phyloP scores from a whole-genome alignment of 495 filamentous ascomycete species.

The Aspergillus mulundensis region DNA sequence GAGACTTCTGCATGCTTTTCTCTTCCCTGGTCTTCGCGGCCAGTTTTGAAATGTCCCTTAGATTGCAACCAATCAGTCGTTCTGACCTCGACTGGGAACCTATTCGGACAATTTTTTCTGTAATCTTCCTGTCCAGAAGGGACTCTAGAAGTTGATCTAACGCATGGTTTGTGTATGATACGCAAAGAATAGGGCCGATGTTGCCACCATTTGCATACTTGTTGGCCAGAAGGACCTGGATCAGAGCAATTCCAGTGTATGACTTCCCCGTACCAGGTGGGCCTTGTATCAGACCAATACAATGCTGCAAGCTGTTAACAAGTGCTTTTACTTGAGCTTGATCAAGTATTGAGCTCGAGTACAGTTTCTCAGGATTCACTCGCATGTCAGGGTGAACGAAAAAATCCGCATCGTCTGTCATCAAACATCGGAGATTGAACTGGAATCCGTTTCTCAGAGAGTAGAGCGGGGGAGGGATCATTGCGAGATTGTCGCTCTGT shows the following conservation, averaged over 20 bases:
- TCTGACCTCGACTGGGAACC: slow-evolving; percentile 64
- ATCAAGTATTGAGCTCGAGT: slow-evolving; percentile 48
- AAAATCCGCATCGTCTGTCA: slow-evolving; percentile 26
- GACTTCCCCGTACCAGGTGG: slow-evolving; percentile 80
- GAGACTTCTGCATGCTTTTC: slow-evolving; percentile 19
- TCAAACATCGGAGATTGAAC: slow-evolving; percentile 50
- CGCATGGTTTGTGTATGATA: slow-evolving; percentile 70
- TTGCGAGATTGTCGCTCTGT: not conserved
- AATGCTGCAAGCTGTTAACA: slow-evolving; percentile 49
- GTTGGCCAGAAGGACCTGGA: slow-evolving; percentile 61
- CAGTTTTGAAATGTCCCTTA: slow-evolving; percentile 33
- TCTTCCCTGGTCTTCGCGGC: slow-evolving; percentile 38
- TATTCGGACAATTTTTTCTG: slow-evolving; percentile 57
- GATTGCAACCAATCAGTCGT: slow-evolving; percentile 31
- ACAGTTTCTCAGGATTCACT: slow-evolving; percentile 38
- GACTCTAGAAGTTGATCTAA: slow-evolving; percentile 70
- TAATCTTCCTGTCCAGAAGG: slow-evolving; percentile 49
- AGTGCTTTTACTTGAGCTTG: slow-evolving; percentile 54
- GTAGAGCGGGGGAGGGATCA: slow-evolving; percentile 51
- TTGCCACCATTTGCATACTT: slow-evolving; percentile 26
- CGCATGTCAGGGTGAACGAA: slow-evolving; percentile 31
- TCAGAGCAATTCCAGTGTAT: slow-evolving; percentile 53
- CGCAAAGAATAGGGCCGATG: slow-evolving; percentile 63
- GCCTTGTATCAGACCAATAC: slow-evolving; percentile 68
- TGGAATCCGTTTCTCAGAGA: slow-evolving; percentile 44